Conservation (phyloP, 2,329 filamentous ascomycete species). For the Colletotrichum sublineola region DNA sequence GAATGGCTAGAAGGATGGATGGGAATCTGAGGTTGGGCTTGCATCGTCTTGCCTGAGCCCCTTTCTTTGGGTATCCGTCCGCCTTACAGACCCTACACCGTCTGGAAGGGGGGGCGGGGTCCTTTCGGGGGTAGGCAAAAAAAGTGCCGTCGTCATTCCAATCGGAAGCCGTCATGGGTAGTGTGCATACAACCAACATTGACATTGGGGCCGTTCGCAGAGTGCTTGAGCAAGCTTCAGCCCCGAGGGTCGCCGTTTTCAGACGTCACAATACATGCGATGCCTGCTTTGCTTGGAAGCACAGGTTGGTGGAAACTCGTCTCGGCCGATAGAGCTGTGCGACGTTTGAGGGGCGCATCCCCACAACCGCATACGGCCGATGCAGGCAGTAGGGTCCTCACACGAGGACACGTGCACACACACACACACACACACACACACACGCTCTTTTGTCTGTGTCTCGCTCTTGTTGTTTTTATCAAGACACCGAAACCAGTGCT, state of each 20-base stretch:
- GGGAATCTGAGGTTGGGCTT: conserved; percentile 31
- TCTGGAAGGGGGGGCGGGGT: not conserved
- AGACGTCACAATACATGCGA: conserved; percentile 39
- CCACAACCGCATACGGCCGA: conserved; percentile 37
- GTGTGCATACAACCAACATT: conserved; percentile 27
- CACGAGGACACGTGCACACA: not conserved
- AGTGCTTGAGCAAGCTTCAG: conserved; percentile 35
- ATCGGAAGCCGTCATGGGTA: conserved; percentile 30
- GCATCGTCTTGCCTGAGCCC: conserved; percentile 23
- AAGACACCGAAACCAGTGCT: conserved; percentile 6
- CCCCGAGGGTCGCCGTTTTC: conserved; percentile 32
- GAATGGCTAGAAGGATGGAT: conserved; percentile 10
- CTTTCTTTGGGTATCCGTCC: conserved; percentile 24
- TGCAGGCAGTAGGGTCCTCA: conserved; percentile 6
- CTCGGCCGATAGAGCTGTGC: conserved; percentile 41
- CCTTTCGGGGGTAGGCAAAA: conserved; percentile 3
- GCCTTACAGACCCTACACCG: conserved; percentile 25
- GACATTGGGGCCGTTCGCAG: conserved; percentile 10
- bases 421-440: not conserved
- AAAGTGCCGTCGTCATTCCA: conserved; percentile 27
- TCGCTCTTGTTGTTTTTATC: conserved; percentile 13
- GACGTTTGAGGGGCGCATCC: conserved; percentile 28
- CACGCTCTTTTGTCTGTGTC: too few species aligned
- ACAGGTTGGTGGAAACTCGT: conserved; percentile 32
- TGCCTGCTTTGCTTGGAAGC: not conserved